These are phyloP conservation scores for Prunus davidiana DNA, from an alignment of 306 rosid genomes.

Conservation along the genomic window DNA sequence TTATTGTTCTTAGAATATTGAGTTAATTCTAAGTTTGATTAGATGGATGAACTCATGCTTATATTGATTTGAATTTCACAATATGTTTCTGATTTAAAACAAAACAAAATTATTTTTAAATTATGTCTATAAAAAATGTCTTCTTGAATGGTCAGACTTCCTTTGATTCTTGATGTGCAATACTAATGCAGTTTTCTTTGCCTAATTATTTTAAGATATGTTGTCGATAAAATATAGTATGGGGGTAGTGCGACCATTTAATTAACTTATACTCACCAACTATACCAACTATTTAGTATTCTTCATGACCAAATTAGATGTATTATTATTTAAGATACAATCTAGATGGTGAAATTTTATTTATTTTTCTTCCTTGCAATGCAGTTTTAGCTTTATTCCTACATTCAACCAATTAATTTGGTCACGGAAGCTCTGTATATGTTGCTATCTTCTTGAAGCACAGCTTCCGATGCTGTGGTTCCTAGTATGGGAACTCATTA, in stretches of 20 bases:
- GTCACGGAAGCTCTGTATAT: neutral
- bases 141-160: neutral
- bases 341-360: neutral
- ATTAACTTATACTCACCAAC: neutral
- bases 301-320: neutral
- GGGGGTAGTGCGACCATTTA: no score
- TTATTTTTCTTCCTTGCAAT: neutral
- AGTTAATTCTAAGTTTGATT: neutral
- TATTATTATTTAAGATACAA: neutral
- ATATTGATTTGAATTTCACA: neutral
- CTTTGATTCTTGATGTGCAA: neutral
- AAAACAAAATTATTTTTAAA: neutral
- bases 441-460: neutral
- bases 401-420: neutral
- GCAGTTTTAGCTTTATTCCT: neutral
- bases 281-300: neutral
- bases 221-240: no score
- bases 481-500: neutral
- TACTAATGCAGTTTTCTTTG: neutral
- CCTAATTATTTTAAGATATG: neutral
- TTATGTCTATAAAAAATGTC: neutral
- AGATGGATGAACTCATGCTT: neutral
- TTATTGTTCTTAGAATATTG: neutral
- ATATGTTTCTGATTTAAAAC: neutral
- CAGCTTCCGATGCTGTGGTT: neutral